Evolutionary conservation across 306 rosid genomes (phyloP).

Genomic region (Cucurbita moschata): DNA sequence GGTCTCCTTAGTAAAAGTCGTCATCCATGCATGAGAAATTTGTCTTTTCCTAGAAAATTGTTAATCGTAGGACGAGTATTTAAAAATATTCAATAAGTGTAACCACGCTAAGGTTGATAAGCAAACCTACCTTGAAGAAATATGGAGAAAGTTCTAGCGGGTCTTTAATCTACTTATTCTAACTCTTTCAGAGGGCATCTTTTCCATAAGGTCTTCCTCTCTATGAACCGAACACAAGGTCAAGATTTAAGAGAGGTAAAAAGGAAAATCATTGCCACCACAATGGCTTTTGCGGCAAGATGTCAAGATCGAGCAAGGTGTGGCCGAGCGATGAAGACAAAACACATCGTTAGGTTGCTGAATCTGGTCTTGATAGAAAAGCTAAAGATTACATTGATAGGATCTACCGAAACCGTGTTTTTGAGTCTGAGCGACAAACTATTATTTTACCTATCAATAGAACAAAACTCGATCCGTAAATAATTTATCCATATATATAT

Average conservation of each 20-base stretch:
- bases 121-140: too few species aligned
- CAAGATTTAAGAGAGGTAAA: constrained; percentile 3
- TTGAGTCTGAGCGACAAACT: not conserved
- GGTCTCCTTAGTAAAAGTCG: too few species aligned
- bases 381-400: not conserved
- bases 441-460: not conserved
- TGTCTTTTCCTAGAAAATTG: too few species aligned
- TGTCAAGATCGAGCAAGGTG: constrained; percentile 21
- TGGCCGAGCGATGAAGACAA: constrained; percentile 23
- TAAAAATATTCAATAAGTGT: too few species aligned
- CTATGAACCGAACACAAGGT: too few species aligned
- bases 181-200: too few species aligned
- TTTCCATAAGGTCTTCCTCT: too few species aligned
- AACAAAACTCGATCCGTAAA: not conserved
- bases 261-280: not conserved
- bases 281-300: constrained; percentile 13
- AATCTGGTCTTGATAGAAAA: not conserved
- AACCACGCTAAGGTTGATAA: too few species aligned
- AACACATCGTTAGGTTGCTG: not conserved
- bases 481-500: not conserved
- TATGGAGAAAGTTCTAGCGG: too few species aligned
- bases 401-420: not conserved
- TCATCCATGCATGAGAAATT: too few species aligned
- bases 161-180: too few species aligned
- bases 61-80: too few species aligned